Conservation (phyloP, 306 rosid species). For the Prinsepia uniflora region DNA sequence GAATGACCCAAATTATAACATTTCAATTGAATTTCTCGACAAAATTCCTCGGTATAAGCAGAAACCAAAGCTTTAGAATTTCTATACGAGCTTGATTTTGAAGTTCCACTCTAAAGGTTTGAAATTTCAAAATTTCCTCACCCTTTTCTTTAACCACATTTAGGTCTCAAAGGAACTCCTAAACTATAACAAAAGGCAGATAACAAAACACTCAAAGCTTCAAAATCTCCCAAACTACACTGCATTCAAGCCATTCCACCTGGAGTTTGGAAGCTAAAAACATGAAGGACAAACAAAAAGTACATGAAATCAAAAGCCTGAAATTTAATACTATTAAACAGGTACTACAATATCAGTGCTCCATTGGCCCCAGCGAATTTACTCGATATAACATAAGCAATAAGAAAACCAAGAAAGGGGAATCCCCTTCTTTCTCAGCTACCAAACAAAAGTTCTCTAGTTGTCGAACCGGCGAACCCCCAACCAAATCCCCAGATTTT, state of each 20-base stretch:
- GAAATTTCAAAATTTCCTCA: neutral
- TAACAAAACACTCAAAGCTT: neutral
- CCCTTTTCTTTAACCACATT: neutral
- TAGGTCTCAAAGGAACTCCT: neutral
- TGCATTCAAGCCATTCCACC: neutral
- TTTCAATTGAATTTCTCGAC: neutral
- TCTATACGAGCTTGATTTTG: neutral
- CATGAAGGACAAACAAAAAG: neutral
- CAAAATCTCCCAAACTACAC: neutral
- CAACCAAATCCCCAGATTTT: neutral
- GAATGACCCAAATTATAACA: neutral
- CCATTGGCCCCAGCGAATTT: neutral
- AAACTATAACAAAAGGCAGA: neutral
- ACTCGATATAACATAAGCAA: neutral
- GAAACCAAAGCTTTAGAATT: slow-evolving; percentile 1
- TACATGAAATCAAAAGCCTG: neutral
- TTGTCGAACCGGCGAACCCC: neutral
- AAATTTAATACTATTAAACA: neutral
- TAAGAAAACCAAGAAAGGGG: neutral
- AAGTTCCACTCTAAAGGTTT: neutral
- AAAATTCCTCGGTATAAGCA: slow-evolving; percentile 1
- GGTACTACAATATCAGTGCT: neutral
- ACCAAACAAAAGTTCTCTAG: neutral
- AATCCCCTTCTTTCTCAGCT: neutral
- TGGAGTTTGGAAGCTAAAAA: neutral